Percentiles rank a stretch among this genome's conserved stretches.
Conservation (phyloP, 768 basidiomycete species). For the Crassisporium funariophilum region DNA sequence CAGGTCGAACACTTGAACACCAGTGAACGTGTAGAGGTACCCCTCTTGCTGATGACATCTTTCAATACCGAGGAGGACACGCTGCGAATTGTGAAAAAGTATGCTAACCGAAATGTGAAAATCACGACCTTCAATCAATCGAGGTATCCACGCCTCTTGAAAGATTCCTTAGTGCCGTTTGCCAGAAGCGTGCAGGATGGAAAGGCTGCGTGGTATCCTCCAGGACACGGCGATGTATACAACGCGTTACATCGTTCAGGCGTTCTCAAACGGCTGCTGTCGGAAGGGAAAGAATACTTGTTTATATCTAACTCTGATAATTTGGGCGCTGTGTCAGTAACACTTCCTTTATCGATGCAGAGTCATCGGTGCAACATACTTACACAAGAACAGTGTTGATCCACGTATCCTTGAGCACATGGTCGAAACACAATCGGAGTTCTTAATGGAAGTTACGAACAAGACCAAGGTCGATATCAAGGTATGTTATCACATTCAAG, state of each 20-base stretch:
- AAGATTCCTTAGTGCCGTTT: slow-evolving; percentile 74
- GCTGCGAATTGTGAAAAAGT: slow-evolving; percentile 83
- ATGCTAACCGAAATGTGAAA: slow-evolving; percentile 79
- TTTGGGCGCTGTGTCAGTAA: slow-evolving; percentile 83
- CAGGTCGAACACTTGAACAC: slow-evolving; percentile 89
- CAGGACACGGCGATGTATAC: slow-evolving; percentile 93
- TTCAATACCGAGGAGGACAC: slow-evolving; percentile 94
- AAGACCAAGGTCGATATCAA: slow-evolving; percentile 82
- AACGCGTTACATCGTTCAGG: slow-evolving; percentile 87
- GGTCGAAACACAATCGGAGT: slow-evolving; percentile 73
- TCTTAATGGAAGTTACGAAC: slow-evolving; percentile 89
- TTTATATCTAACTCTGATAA: slow-evolving; percentile 97
- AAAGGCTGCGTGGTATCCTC: slow-evolving; percentile 86
- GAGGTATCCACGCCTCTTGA: slow-evolving; percentile 79
- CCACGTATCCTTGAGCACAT: slow-evolving; percentile 78
- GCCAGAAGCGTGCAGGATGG: slow-evolving; percentile 67
- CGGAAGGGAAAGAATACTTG: slow-evolving; percentile 91
- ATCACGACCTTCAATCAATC: slow-evolving; percentile 85
- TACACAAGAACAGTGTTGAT: slow-evolving; percentile 59
- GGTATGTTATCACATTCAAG: slow-evolving; percentile 37
- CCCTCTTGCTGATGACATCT: slow-evolving; percentile 90
- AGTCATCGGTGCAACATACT: not conserved
- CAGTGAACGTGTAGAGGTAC: slow-evolving; percentile 71
- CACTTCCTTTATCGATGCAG: slow-evolving; percentile 34
- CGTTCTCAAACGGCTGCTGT: slow-evolving; percentile 82